phyloP scores from a whole-genome alignment of 75 land plant species.

The Azolla pinnata region DNA sequence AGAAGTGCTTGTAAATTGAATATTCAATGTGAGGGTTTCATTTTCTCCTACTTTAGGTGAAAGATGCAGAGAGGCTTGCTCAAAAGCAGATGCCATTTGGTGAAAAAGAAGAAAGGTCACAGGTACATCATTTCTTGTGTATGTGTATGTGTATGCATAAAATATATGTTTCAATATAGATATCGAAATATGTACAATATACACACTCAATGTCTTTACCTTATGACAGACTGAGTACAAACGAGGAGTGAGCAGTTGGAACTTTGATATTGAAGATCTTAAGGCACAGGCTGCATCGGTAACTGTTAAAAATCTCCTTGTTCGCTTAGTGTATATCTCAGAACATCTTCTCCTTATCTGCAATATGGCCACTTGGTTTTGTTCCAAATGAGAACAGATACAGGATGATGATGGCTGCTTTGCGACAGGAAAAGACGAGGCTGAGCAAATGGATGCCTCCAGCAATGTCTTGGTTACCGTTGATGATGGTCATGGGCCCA shows the following conservation, averaged over 20 bases:
- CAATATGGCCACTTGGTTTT: too few species aligned
- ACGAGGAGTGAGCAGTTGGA: slow-evolving; percentile 94
- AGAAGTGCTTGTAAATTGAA: too few species aligned
- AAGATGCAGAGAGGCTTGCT: slow-evolving; percentile 57
- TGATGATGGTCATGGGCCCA: too few species aligned
- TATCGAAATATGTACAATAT: background rate
- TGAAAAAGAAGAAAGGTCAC: slow-evolving; percentile 63
- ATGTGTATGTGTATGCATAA: background rate
- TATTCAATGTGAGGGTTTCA: too few species aligned
- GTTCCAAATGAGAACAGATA: background rate
- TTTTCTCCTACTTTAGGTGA: too few species aligned
- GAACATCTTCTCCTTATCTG: too few species aligned
- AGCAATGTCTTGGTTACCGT: too few species aligned
- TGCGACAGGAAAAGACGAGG: background rate
- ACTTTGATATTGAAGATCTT: slow-evolving; percentile 78
- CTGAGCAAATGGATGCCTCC: background rate
- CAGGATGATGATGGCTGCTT: background rate
- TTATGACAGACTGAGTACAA: slow-evolving; percentile 78
- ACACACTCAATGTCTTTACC: background rate
- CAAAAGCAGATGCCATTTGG: slow-evolving; percentile 76
- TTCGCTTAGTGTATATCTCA: too few species aligned
- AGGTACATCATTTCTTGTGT: slow-evolving; percentile 51
- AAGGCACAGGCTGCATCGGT: slow-evolving; percentile 91
- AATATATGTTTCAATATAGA: too few species aligned
- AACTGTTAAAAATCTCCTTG: slow-evolving; percentile 14